These are phyloP conservation scores for Liriodendron chinense DNA, from an alignment of 164 flowering plant genomes.

Conservation along the genomic window DNA sequence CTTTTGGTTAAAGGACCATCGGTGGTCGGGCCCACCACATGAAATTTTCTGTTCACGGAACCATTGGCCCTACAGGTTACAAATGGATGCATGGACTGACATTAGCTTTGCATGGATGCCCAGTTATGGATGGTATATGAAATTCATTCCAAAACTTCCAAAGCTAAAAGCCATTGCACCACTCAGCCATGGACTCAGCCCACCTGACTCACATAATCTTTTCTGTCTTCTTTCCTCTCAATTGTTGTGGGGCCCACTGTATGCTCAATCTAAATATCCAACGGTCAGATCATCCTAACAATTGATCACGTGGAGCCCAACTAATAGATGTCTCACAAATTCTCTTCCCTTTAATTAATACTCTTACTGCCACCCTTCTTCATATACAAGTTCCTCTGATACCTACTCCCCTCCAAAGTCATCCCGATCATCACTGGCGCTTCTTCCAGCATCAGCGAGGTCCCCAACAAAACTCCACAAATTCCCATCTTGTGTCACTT, in stretches of 20 bases:
- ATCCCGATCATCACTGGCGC: conserved; percentile 18
- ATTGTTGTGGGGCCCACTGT: no score
- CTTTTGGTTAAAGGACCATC: no score
- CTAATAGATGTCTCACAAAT: no score
- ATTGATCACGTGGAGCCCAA: no score
- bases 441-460: conserved; percentile 20
- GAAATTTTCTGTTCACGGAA: no score
- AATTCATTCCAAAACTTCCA: not conserved
- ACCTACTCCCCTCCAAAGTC: conserved; percentile 2
- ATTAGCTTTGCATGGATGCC: not conserved
- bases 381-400: conserved; percentile 1
- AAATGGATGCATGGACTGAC: no score
- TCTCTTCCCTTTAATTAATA: not conserved
- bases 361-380: conserved; percentile 3
- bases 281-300: no score
- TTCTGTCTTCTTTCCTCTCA: not conserved
- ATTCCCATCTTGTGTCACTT: no score
- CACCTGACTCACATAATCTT: not conserved
- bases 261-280: no score
- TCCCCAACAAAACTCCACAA: not conserved
- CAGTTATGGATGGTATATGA: not conserved
- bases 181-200: not conserved
- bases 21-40: no score
- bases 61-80: no score
- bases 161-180: not conserved